A percentile compares a stretch with the other conserved stretches of the same genome.
These are phyloP conservation scores for Serendipita vermifera DNA, from an alignment of 768 basidiomycete species.

Conservation along the genomic window DNA sequence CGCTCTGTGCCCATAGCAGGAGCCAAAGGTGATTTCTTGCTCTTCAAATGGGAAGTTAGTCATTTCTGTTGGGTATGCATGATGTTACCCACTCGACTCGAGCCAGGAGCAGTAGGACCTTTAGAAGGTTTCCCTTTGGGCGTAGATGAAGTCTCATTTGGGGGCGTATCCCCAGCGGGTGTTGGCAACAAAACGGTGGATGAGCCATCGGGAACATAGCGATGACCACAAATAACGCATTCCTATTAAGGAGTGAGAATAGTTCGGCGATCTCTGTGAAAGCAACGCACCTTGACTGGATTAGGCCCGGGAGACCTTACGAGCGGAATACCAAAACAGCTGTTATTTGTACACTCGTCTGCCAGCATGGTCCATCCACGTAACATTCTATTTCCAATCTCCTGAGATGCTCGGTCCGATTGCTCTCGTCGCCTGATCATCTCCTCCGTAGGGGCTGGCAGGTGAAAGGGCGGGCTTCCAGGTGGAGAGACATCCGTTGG, in stretches of 20 bases:
- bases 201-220: constrained; percentile 41
- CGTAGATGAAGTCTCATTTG: too few species aligned
- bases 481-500: constrained; percentile 57
- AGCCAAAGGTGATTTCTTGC: too few species aligned
- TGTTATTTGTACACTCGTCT: constrained; percentile 59
- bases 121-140: too few species aligned
- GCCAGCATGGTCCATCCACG: constrained; percentile 85
- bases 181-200: too few species aligned
- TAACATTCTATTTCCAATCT: constrained; percentile 64
- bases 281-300: too few species aligned
- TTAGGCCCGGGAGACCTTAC: constrained; percentile 47
- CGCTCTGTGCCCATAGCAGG: too few species aligned
- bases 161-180: too few species aligned
- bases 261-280: too few species aligned
- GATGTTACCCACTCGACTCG: too few species aligned
- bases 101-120: too few species aligned
- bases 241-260: constrained; percentile 33
- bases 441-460: constrained; percentile 43
- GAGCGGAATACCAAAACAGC: constrained; percentile 72
- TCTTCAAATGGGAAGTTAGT: too few species aligned
- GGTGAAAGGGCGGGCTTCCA: constrained; percentile 48
- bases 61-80: too few species aligned
- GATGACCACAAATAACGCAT: constrained; percentile 61
- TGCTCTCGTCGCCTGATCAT: constrained; percentile 58
- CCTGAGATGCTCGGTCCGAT: constrained; percentile 65